Evolutionary conservation across 768 basidiomycete genomes (phyloP).

Genomic region (Coprinopsis sp.): DNA sequence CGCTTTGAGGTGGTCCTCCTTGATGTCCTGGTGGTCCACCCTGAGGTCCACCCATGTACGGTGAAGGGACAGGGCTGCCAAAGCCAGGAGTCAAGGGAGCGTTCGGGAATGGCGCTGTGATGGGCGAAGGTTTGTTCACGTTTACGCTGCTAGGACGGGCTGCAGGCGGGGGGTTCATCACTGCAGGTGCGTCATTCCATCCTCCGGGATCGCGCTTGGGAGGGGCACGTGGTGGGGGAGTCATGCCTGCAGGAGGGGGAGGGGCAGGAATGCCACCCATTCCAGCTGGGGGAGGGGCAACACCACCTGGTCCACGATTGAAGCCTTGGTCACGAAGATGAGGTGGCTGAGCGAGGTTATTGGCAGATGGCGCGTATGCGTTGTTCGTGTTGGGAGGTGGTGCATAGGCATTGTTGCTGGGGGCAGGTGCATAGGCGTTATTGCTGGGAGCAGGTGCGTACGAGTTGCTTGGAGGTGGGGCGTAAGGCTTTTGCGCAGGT

Average conservation of each 20-base stretch:
- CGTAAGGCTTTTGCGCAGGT: constrained; percentile 10
- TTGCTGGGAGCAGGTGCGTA: constrained; percentile 13
- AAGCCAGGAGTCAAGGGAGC: constrained; percentile 40
- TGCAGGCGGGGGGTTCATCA: constrained; percentile 44
- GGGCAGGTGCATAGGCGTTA: constrained; percentile 11
- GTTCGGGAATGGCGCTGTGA: constrained; percentile 88
- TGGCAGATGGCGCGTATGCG: constrained; percentile 6
- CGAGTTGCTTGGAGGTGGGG: constrained; percentile 11
- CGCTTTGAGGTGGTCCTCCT: too few species aligned
- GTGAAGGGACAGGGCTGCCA: constrained; percentile 42
- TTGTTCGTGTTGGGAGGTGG: constrained; percentile 14
- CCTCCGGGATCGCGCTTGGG: constrained; percentile 72
- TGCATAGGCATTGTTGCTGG: constrained; percentile 10
- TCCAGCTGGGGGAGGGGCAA: too few species aligned
- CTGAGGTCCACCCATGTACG: too few species aligned
- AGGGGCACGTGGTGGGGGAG: constrained; percentile 50
- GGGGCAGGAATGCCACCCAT: too few species aligned
- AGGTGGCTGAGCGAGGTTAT: constrained; percentile 22
- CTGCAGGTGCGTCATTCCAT: constrained; percentile 86
- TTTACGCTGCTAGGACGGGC: constrained; percentile 45
- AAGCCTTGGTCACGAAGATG: constrained; percentile 31
- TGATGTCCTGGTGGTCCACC: too few species aligned
- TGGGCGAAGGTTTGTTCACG: constrained; percentile 50
- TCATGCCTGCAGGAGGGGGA: constrained; percentile 26
- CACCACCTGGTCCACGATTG: too few species aligned